phyloP scores from a whole-genome alignment of 2,329 filamentous ascomycete species.

The Pseudogymnoascus sp. region DNA sequence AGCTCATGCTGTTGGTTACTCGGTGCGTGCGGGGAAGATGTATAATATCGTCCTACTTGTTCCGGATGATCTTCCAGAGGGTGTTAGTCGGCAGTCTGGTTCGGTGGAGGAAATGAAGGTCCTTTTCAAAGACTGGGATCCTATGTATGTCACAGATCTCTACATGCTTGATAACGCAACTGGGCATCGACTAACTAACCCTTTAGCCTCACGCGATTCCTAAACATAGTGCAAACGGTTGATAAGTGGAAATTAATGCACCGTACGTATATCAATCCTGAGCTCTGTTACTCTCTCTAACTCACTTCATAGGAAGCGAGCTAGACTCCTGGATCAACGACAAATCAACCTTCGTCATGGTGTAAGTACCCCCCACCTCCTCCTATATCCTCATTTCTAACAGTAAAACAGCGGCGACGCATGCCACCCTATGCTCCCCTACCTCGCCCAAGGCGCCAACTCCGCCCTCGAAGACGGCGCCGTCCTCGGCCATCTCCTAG shows the following conservation, averaged over 20 bases:
- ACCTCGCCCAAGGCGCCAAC: slow-evolving; percentile 49
- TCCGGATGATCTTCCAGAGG: slow-evolving; percentile 31
- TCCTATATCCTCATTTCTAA: slow-evolving; percentile 50
- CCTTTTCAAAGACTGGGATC: slow-evolving; percentile 40
- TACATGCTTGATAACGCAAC: not conserved
- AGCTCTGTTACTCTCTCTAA: not conserved
- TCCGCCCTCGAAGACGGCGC: slow-evolving; percentile 54
- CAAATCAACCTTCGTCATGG: slow-evolving; percentile 49
- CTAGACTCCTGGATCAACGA: slow-evolving; percentile 42
- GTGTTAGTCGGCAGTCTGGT: slow-evolving; percentile 32
- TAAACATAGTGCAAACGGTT: slow-evolving; percentile 43
- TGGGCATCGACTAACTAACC: slow-evolving; percentile 29
- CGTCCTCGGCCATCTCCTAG: slow-evolving; percentile 48
- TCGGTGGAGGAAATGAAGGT: slow-evolving; percentile 37
- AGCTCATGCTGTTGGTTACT: slow-evolving; percentile 43
- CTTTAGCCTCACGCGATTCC: slow-evolving; percentile 49
- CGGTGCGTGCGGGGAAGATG: slow-evolving; percentile 36
- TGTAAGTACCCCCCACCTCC: slow-evolving; percentile 51
- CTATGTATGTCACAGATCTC: slow-evolving; percentile 18
- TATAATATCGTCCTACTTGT: slow-evolving; percentile 42
- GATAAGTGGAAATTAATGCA: not conserved
- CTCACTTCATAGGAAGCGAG: not conserved
- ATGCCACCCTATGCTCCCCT: slow-evolving; percentile 58
- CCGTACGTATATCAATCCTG: not conserved
- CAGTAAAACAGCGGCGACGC: slow-evolving; percentile 44